Evolutionary conservation across 2,329 filamentous ascomycete species (phyloP).

Genomic region (Monosporascus sp.): DNA sequence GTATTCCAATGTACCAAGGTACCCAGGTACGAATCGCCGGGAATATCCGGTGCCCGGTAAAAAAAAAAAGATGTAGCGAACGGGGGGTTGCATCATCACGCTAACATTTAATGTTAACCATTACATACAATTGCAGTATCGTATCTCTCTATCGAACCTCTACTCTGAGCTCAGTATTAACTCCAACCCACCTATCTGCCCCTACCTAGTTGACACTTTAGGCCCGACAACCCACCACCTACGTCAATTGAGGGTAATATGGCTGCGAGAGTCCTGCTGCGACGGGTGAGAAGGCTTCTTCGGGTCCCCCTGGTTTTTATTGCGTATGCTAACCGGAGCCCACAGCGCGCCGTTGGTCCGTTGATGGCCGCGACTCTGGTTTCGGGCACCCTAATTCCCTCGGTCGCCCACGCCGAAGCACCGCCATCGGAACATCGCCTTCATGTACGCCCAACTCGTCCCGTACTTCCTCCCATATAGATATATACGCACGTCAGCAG

Average conservation of each 20-base stretch:
- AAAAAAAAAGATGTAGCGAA: neutral
- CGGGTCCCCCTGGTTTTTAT: slow-evolving; percentile 2
- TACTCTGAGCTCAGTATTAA: neutral
- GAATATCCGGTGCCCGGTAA: neutral
- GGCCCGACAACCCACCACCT: slow-evolving; percentile 8
- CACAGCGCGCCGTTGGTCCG: slow-evolving; percentile 46
- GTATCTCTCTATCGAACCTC: neutral
- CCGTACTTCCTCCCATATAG: neutral
- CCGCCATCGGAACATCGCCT: slow-evolving; percentile 16
- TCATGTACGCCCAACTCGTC: slow-evolving; percentile 12
- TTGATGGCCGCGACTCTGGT: slow-evolving; percentile 42
- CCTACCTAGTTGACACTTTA: neutral
- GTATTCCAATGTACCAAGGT: neutral
- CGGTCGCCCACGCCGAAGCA: slow-evolving; percentile 43
- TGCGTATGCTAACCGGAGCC: slow-evolving; percentile 21
- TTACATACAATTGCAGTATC: neutral
- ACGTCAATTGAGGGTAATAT: slow-evolving; percentile 49
- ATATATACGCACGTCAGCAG: neutral
- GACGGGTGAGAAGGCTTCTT: slow-evolving; percentile 38
- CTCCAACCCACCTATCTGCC: neutral
- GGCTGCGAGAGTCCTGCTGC: slow-evolving; percentile 56
- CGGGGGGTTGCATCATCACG: neutral
- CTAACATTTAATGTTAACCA: neutral
- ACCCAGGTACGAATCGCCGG: neutral
- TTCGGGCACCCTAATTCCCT: slow-evolving; percentile 29